phyloP scores from a whole-genome alignment of 2,329 filamentous ascomycete genomes.

The Colletotrichum viniferum region DNA sequence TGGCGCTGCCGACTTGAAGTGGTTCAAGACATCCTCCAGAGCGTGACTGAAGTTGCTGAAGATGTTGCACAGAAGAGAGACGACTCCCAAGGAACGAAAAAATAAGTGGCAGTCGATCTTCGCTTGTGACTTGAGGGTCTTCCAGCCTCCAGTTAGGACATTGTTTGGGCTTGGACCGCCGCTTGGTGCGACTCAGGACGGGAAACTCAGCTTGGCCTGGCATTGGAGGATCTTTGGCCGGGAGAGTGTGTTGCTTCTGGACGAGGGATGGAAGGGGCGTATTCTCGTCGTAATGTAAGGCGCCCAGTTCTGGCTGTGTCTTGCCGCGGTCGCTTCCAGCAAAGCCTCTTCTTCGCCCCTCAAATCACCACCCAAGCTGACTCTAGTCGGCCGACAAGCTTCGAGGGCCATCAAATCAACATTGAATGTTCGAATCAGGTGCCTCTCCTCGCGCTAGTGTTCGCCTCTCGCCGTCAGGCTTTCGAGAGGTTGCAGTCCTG shows the following conservation, averaged over 20 bases:
- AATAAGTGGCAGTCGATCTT: neutral
- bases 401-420: neutral
- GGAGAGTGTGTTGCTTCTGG: too few species aligned
- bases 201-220: neutral
- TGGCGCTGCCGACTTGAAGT: too few species aligned
- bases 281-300: neutral
- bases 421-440: fast-evolving
- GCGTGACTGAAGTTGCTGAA: neutral
- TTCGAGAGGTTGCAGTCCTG: neutral
- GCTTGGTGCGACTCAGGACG: neutral
- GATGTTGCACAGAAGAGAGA: fast-evolving
- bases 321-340: neutral
- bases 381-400: neutral
- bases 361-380: neutral
- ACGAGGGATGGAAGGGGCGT: neutral
- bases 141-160: neutral
- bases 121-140: neutral
- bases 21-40: neutral
- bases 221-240: neutral
- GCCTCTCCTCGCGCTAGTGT: neutral
- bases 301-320: fast-evolving
- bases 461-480: neutral
- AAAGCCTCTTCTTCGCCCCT: neutral
- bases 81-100: neutral
- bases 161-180: neutral